phyloP scores from a whole-genome alignment of 345 rosid species.

The Erysimum cheiranthoides region DNA sequence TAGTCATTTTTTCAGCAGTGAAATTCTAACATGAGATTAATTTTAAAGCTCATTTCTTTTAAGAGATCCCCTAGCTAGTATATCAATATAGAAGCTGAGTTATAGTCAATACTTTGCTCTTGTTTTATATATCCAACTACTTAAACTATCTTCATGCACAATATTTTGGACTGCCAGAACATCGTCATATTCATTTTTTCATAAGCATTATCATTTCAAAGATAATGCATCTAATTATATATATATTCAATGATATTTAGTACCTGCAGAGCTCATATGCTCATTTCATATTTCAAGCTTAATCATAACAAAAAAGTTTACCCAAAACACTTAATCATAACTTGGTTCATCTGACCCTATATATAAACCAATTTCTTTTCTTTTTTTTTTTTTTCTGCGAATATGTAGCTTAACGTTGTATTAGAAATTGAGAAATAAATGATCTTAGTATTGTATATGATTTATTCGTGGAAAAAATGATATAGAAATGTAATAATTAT shows the following conservation, averaged over 20 bases:
- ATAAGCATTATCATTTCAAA: background rate
- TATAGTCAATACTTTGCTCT: background rate
- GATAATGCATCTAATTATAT: background rate
- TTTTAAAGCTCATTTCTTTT: background rate
- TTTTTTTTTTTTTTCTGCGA: no score
- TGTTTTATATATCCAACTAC: background rate
- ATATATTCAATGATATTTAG: no score
- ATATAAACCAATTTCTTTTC: background rate
- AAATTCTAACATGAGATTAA: background rate
- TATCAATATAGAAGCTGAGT: background rate
- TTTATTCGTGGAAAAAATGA: background rate
- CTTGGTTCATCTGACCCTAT: background rate
- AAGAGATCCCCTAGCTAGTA: background rate
- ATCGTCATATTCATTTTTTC: background rate
- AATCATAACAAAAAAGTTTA: background rate
- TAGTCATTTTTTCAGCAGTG: background rate
- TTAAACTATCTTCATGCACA: background rate
- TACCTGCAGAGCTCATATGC: background rate
- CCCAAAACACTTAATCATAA: background rate
- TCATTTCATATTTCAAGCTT: conserved; percentile 10
- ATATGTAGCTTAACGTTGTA: background rate
- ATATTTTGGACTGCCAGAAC: background rate
- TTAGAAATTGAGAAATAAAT: background rate
- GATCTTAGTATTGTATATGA: conserved; percentile 13
- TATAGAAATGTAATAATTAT: background rate